Base-by-base conservation (phyloP, 352 stramenopile genomes). In the Phytophthora citricola region DNA sequence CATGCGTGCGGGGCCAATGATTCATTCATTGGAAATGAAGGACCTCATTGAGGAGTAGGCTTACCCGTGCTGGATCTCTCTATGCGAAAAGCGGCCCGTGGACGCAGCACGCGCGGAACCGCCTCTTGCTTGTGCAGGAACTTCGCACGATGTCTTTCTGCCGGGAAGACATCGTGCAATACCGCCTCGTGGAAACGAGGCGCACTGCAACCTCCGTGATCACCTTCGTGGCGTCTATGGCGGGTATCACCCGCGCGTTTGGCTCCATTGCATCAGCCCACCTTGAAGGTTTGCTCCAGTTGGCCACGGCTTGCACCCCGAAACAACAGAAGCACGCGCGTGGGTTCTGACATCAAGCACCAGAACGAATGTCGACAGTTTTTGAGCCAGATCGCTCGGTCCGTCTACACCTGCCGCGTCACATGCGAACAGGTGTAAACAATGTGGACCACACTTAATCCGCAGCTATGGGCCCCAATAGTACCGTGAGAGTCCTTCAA, bases 31-130 rank as follows among this genome's bases (percentile, higher is more conserved):
- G 44, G 29, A 24, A 26, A 45, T 69, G 31, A 11, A 3, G 31
- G 31, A 14, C 24, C 24, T 26, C 24, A 26, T 26, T 26, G 24
- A 26, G 24, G 24, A 26, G 24, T 2, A 14, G 31, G 31, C 14
- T 27, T 9, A n/a, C 27, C 11, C 20, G 36, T 17, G 39, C 48
- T 27, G 63, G 43, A 70, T 70, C 29, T 66, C 22, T 39, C 7
- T 71, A 71, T 69, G 65, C 65, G 58, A 73, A 73, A 73, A 48
- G 51, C 31, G 31, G 31, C 31, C 31, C 31, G 9, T 36, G 31
- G 31, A 36, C 31, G 31, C 52, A 31, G 39, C 41, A 26, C n/a
- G 14, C 55, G 62, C 32, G 45, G 43, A 71, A 41, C 63, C 41
- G 56, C 62, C 46, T 56, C 55, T 64, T 43, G 40, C 24, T 26